Evolutionary conservation across 768 basidiomycete genomes (phyloP), one percentile per base, ranked within the genome.

Genomic region (Lepiota brunneoincarnata): DNA sequence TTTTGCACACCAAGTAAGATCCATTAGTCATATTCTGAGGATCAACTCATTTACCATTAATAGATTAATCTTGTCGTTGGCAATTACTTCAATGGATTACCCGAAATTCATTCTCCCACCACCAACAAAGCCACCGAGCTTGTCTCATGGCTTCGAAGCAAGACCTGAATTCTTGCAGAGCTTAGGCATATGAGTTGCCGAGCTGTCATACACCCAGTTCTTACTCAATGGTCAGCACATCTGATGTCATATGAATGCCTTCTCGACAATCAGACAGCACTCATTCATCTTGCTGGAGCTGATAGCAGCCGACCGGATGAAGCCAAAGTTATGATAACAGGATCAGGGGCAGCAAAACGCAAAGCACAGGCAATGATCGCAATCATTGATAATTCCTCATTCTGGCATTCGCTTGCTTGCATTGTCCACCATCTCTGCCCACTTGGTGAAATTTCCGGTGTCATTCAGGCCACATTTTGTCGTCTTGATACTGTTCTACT

Each of bases 361-460:
- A 67, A 67, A 44, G 66, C 66, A 15, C 3, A 4, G 10, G 54
- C 47, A 17, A 65, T 71, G 49, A 43, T 58, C 31, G 60, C 21
- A 0, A 49, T 62, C 9, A 58, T 63, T 18, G 39, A 61, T 4
- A 36, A 63, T 45, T 3, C 34, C 3, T 12, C 17, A 1, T 70
- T 72, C 44, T 70, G 70, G 67, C 38, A 49, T 20, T 40, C 56
- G 12, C 17, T 67, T 41, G n/a, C 9, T 49, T 44, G 48, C 4
- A 47, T 61, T 28, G 26, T 35, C 10, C 52, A 37, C 11, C 60
- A 67, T 59, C 67, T 74, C 26, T 60, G 67, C 23, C 75, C 72
- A 12, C 69, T 76, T 23, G 70, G 70, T 5, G 63, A 72, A 49
- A 71, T 74, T 17, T 63, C 70, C 5, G 72, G 73, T 57, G 57